phyloP scores from a whole-genome alignment of 2,329 filamentous ascomycete species.

The Raffaelea ambrosiae region DNA sequence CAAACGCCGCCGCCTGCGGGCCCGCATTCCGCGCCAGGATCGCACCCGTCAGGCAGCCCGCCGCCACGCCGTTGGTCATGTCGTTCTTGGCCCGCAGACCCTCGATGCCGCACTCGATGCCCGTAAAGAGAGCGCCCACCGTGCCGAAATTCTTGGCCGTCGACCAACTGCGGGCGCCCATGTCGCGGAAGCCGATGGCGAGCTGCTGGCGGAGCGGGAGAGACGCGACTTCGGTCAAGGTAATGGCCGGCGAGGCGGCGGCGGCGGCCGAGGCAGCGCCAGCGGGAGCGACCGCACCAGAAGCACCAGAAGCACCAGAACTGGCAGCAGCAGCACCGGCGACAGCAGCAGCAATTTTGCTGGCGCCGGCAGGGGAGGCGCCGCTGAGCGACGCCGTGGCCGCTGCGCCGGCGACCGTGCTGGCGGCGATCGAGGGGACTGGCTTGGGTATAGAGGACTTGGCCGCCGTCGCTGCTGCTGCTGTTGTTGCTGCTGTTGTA shows the following conservation, averaged over 20 bases:
- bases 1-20: conserved; percentile 77
- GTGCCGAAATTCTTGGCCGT: conserved; percentile 93
- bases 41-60: conserved; percentile 86
- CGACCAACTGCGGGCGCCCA: conserved; percentile 75
- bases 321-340: too few species aligned
- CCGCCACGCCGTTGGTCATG: conserved; percentile 74
- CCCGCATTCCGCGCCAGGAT: conserved; percentile 80
- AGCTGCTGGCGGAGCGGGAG: conserved; percentile 82
- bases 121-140: conserved; percentile 82
- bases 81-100: conserved; percentile 91
- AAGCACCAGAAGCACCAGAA: too few species aligned
- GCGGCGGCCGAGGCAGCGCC: conserved; percentile 23
- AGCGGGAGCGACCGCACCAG: too few species aligned
- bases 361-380: conserved; percentile 13
- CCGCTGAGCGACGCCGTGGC: conserved; percentile 18
- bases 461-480: background rate
- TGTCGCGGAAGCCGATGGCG: conserved; percentile 81
- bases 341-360: too few species aligned
- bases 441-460: background rate
- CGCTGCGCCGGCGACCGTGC: conserved; percentile 24
- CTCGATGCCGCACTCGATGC: conserved; percentile 94
- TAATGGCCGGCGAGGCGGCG: conserved; percentile 16
- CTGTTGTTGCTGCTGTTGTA: conserved; percentile 19
- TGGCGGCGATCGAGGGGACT: background rate
- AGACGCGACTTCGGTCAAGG: conserved; percentile 32